Conservation (phyloP, 495 filamentous ascomycete genomes). For the Aspergillus nanangensis region DNA sequence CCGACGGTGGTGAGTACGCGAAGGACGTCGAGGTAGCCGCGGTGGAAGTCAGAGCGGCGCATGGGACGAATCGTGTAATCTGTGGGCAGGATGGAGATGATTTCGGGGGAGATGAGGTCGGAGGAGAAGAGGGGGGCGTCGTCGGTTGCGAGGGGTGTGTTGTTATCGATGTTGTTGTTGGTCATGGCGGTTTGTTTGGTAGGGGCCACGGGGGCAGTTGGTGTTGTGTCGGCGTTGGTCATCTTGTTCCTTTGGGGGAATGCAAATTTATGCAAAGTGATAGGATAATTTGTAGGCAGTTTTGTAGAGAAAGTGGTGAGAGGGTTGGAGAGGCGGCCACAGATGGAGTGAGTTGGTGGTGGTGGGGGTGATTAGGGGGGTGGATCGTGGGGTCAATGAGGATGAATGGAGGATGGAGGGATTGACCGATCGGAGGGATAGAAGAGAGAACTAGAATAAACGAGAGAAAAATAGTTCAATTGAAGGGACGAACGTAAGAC, state of each 20-base stretch:
- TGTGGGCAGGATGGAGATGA: conserved; percentile 66
- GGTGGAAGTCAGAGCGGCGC: conserved; percentile 68
- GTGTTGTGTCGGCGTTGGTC: conserved; percentile 5
- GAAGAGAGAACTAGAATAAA: too few species aligned
- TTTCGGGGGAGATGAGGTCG: conserved; percentile 70
- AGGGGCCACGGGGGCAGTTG: conserved; percentile 2
- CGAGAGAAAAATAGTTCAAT: neutral
- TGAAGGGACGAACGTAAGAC: neutral
- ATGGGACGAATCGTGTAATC: conserved; percentile 82
- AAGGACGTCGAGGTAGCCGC: conserved; percentile 79
- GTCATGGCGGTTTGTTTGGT: conserved; percentile 15
- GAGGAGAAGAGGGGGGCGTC: conserved; percentile 67
- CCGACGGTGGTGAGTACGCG: conserved; percentile 90
- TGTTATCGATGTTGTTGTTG: conserved; percentile 6
- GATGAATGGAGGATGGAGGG: neutral
- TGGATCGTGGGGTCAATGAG: neutral
- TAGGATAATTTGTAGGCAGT: too few species aligned
- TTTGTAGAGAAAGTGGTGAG: too few species aligned
- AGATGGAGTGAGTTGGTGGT: neutral
- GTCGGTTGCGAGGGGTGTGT: conserved; percentile 34
- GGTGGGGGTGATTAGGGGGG: neutral
- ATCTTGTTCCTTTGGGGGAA: too few species aligned
- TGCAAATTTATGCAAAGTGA: too few species aligned
- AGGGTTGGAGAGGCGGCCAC: neutral
- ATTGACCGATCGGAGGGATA: neutral